Percentiles rank a stretch among this genome's conserved stretches.
Conservation (phyloP, 192 early-diverging fungal genomes). For the Phlyctochytrium bullatum region DNA sequence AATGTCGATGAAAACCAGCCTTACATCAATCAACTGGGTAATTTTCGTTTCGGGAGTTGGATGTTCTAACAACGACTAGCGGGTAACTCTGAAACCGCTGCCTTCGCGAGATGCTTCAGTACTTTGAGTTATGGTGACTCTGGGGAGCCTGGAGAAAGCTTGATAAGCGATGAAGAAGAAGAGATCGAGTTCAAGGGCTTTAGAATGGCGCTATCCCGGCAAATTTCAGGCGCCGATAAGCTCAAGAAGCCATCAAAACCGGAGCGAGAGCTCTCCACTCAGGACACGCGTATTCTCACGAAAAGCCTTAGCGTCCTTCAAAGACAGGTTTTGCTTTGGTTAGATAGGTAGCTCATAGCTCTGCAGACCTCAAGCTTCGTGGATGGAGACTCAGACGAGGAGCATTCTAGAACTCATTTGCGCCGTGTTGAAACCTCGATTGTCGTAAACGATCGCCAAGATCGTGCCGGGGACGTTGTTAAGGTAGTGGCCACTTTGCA, state of each 20-base stretch:
- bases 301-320: no score
- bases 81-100: constrained; percentile 29
- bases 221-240: background rate
- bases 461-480: no score
- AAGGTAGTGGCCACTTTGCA: no score
- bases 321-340: background rate
- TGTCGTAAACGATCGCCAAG: no score
- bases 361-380: background rate
- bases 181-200: background rate
- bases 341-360: background rate
- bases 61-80: constrained; percentile 8
- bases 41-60: constrained; percentile 1
- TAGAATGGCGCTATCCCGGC: background rate
- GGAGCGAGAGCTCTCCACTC: no score
- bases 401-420: no score
- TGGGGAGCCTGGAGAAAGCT: constrained; percentile 20
- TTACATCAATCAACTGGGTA: constrained; percentile 6
- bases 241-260: no score
- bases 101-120: constrained; percentile 38
- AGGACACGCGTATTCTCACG: no score
- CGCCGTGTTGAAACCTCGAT: no score
- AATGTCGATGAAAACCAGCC: constrained; percentile 15
- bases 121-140: constrained; percentile 4
- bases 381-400: no score
- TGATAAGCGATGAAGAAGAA: constrained; percentile 22